Evolutionary conservation across 768 basidiomycete species (phyloP).

Genomic region (Cystobasidium onofrii): DNA sequence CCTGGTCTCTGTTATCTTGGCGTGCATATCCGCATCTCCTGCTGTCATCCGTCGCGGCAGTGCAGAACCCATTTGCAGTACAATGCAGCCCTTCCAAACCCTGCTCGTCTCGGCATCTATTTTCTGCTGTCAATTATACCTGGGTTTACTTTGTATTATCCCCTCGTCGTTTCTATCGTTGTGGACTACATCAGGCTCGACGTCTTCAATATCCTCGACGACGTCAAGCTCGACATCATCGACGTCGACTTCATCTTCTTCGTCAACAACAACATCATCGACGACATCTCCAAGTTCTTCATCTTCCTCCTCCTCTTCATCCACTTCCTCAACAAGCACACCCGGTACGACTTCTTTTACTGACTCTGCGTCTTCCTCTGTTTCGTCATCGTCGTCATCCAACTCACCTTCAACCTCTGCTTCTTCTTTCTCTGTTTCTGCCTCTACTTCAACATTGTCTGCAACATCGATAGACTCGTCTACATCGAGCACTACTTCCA

Average conservation of each 20-base stretch:
- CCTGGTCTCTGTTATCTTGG: too few species aligned
- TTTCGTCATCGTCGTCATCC: background rate
- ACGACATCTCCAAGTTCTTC: background rate
- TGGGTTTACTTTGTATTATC: background rate
- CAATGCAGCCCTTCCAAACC: too few species aligned
- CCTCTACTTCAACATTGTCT: background rate
- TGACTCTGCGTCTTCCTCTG: background rate
- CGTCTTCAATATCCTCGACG: background rate
- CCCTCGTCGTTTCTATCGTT: too few species aligned
- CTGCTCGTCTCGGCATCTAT: background rate
- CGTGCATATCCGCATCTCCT: too few species aligned
- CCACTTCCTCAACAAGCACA: background rate
- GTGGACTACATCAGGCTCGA: slow-evolving; percentile 4
- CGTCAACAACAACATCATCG: background rate
- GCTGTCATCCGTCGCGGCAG: too few species aligned
- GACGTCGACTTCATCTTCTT: slow-evolving; percentile 1
- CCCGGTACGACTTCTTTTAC: background rate
- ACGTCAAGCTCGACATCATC: background rate
- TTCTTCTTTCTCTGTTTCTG: background rate
- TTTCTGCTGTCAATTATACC: background rate
- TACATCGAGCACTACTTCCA: slow-evolving; percentile 11
- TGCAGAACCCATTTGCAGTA: too few species aligned
- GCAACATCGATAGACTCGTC: background rate
- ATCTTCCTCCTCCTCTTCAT: background rate
- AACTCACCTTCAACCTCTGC: slow-evolving; percentile 5